Base-by-base conservation (phyloP, 2,329 filamentous ascomycete genomes). In the Pseudogymnoascus sp. region DNA sequence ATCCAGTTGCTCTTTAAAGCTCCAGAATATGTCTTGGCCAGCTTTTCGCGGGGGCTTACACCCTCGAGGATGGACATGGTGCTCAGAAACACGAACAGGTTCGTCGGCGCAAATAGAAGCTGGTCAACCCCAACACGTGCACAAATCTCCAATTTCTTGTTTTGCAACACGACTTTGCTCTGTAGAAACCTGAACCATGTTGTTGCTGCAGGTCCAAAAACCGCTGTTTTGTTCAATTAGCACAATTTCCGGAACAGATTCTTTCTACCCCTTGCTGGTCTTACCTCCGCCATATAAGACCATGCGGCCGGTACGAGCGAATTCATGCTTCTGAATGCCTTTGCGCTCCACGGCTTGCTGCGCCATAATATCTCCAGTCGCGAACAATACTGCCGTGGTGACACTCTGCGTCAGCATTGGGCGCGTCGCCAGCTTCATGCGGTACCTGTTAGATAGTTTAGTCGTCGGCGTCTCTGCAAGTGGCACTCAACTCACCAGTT, bases 381-480 rank as follows among this genome's bases (percentile, higher is more conserved):
- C 92, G 73, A 97, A 99, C 65, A 99, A 86, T 63, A 97, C 82
- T 57, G 90, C 89, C 38, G 93, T 97, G 61, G 91, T 96, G 69
- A 96, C 78, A 72, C 88, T 90, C 79, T 96, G 91, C 9, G 93
- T 97, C 70, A 97, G 84, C 68, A 97, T 79, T 63, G 93, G 93
- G 71, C 89, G 84, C 70, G 85, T 83, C 68, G 88, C 87, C 72
- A 97, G 81, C 75, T 85, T 89, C 71, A 84, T 80, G 76, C 95
- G 91, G 78, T 97, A 97, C 91, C 92, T 90, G 68, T 53, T 18
- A 28, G 28, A 20, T 30, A 28, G 25, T 53, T 53, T 53, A 53
- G 47, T 53, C 9, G 15, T 9, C 6, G 33, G 1, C n/a, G n/a
- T 53, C 47, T 35, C 28, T 33, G 47, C 5, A 53, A 53, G 35